phyloP scores from a whole-genome alignment of 73 alveolate genomes.

The Blepharisma stoltei region DNA sequence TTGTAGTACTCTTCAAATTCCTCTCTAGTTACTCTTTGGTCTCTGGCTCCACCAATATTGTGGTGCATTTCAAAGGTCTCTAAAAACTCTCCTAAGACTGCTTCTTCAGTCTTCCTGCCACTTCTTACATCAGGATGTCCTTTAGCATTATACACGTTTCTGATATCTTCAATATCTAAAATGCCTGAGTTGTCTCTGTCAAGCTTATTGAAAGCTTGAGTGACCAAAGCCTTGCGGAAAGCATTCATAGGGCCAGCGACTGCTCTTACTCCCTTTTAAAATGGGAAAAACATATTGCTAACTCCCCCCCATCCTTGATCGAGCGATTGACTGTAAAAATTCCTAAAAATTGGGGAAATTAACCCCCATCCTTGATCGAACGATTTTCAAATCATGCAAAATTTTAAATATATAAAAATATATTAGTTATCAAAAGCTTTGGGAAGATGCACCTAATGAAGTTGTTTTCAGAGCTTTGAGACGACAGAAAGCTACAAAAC shows the following conservation, averaged over 20 bases:
- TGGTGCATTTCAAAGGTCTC: slow-evolving; percentile 61
- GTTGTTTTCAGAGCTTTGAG: too few relatives aligned
- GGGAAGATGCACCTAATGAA: too few relatives aligned
- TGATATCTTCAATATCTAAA: slow-evolving; percentile 60
- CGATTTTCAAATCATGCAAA: too few relatives aligned
- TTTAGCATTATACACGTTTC: slow-evolving; percentile 50
- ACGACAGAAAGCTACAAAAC: too few relatives aligned
- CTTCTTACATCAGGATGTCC: slow-evolving; percentile 80
- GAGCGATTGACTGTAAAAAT: too few relatives aligned
- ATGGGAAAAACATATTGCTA: too few relatives aligned
- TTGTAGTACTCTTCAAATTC: slow-evolving; percentile 67
- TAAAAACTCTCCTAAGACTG: slow-evolving; percentile 47
- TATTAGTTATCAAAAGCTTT: too few relatives aligned
- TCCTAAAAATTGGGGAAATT: too few relatives aligned
- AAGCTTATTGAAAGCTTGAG: slow-evolving; percentile 57
- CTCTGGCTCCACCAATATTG: slow-evolving; percentile 33
- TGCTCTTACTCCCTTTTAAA: too few relatives aligned
- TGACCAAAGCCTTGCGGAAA: slow-evolving; percentile 58
- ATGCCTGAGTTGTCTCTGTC: slow-evolving; percentile 63
- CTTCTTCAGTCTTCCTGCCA: slow-evolving; percentile 60
- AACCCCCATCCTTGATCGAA: too few relatives aligned
- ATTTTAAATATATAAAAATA: too few relatives aligned
- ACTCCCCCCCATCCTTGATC: too few relatives aligned
- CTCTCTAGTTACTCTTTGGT: slow-evolving; percentile 27
- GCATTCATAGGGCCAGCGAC: slow-evolving; percentile 70